Percentiles rank a stretch among this genome's conserved stretches.
phyloP scores from a whole-genome alignment of 108 stramenopile genomes.

The Nitzschia sp. region DNA sequence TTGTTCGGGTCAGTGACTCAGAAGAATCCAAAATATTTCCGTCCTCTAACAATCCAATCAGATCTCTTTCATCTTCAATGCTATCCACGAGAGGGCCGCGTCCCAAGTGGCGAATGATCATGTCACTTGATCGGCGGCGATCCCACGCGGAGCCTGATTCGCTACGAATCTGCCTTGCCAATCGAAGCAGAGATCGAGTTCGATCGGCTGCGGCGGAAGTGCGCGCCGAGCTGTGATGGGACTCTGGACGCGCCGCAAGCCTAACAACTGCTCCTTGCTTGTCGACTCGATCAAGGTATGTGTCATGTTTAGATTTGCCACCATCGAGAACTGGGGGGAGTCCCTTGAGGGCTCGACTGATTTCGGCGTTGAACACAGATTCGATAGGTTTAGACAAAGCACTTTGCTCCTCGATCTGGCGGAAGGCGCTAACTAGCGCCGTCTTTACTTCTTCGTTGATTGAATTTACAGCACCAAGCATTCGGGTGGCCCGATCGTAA shows the following conservation, averaged over 20 bases:
- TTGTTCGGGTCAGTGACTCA: constrained; percentile 48
- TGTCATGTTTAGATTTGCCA: constrained; percentile 6
- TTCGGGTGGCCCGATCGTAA: constrained; percentile 30
- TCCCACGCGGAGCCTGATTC: constrained; percentile 41
- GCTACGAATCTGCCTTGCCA: constrained; percentile 63
- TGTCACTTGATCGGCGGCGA: constrained; percentile 49
- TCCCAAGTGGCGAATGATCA: constrained; percentile 58
- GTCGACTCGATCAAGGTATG: constrained; percentile 28
- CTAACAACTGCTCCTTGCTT: constrained; percentile 45
- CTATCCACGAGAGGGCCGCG: constrained; percentile 39
- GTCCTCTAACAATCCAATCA: constrained; percentile 51
- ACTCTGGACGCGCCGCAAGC: constrained; percentile 30
- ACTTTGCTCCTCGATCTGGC: not conserved
- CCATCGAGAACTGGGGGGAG: constrained; percentile 42
- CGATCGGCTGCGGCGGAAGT: constrained; percentile 34
- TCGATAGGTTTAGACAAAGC: not conserved
- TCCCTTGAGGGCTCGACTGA: constrained; percentile 65
- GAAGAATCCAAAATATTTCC: constrained; percentile 25
- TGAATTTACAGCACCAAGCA: constrained; percentile 24
- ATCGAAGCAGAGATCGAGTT: constrained; percentile 50
- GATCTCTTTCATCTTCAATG: constrained; percentile 45
- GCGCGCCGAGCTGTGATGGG: not conserved
- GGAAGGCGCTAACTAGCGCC: constrained; percentile 1
- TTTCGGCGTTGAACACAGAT: constrained; percentile 14
- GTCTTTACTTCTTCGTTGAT: constrained; percentile 37